Evolutionary conservation across 2,329 filamentous ascomycete genomes (phyloP), one percentile per base, ranked within the genome.

Genomic region (Verticillium dahliae): DNA sequence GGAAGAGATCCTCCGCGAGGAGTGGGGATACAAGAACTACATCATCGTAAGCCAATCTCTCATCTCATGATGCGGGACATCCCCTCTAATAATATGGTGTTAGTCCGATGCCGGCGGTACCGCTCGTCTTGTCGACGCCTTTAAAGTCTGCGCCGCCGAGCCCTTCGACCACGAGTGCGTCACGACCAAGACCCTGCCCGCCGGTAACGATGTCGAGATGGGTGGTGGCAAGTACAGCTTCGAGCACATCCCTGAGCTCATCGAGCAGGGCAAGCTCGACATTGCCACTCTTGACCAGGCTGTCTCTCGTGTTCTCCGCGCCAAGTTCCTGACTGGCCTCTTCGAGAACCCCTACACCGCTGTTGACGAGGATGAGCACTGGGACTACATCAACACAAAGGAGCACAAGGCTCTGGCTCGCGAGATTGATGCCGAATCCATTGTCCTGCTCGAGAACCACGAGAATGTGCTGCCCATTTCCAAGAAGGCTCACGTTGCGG

Each of bases 201-300:
- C 88, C 4, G 89, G 90, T 3, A 89, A 86, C 58, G 89, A 91
- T 67, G 81, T 89, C 13, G 90, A 92, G 68, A 91, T 91, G 89
- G 89, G 89, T 13, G 89, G 89, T 45, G 89, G 90, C 22, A 88
- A 85, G 22, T 91, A 85, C 76, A 91, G 86, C 70, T 89, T 86
- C 69, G 80, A 85, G 65, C 82, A 80, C 39, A 90, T 92, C 59
- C 86, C 88, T 6, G 77, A 83, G 34, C 79, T 91, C 57, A 79
- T 91, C 15, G 74, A 84, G 60, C 78, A 81, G 1, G 87, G 87
- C 0, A 85, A 83, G 61, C 74, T 92, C 1, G 79, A 85, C 52
- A 77, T 85, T 34, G 74, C 80, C 6, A 69, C 82, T 33, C 84
- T 91, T n/a, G 80, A 91, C 70, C 81, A 77, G 9, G 89, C 89